phyloP scores from a whole-genome alignment of 495 filamentous ascomycete species.

The Amorphotheca resinae region DNA sequence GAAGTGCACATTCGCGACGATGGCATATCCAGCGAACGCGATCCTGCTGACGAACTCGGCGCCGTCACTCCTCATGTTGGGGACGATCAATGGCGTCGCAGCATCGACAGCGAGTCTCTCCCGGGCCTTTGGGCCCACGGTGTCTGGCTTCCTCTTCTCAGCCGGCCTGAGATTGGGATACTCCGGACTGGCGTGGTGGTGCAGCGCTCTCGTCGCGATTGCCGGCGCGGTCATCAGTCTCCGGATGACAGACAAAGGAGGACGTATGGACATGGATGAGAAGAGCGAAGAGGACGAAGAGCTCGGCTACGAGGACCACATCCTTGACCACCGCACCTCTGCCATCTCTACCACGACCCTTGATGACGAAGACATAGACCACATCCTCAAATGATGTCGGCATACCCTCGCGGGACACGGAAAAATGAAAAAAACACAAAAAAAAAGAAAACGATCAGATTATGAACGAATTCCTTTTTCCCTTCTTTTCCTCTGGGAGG shows the following conservation, averaged over 20 bases:
- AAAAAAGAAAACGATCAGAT: too few species aligned
- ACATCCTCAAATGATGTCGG: too few species aligned
- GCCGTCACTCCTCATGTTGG: conserved; percentile 66
- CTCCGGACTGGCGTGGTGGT: conserved; percentile 89
- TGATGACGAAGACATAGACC: too few species aligned
- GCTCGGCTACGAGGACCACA: conserved; percentile 12
- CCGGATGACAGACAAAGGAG: conserved; percentile 33
- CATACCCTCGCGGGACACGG: too few species aligned
- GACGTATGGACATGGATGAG: conserved; percentile 28
- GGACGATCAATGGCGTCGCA: conserved; percentile 85
- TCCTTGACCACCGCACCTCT: conserved; percentile 15
- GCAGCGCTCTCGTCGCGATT: conserved; percentile 60
- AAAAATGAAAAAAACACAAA: too few species aligned
- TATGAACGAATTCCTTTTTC: too few species aligned
- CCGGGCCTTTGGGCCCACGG: conserved; percentile 74
- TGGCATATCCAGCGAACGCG: conserved; percentile 75
- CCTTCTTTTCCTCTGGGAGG: too few species aligned
- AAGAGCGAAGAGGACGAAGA: conserved; percentile 17
- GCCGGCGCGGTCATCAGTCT: conserved; percentile 48
- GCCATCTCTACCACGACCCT: too few species aligned
- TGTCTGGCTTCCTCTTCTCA: conserved; percentile 77
- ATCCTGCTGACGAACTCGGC: conserved; percentile 79
- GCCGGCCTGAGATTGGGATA: conserved; percentile 66
- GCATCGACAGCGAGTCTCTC: conserved; percentile 80
- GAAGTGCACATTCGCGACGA: conserved; percentile 78